Base-by-base conservation (phyloP, 495 filamentous ascomycete species). In the Geopyxis carbonaria region DNA sequence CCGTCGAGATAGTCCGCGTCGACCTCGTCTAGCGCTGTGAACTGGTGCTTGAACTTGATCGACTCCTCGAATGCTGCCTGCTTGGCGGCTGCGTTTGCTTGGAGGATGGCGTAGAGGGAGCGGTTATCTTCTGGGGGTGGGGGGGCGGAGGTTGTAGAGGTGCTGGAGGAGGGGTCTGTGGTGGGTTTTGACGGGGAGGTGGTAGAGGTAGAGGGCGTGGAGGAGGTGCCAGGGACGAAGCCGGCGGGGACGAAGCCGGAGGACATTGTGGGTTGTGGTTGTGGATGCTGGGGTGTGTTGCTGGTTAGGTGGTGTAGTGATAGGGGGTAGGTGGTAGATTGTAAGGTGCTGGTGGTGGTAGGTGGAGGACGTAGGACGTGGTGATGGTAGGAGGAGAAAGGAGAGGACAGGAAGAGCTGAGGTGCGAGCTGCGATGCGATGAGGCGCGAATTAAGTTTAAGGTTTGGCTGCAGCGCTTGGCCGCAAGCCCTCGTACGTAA, bases 21-120 rank as follows among this genome's bases (percentile, higher is more conserved):
- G 51, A 91, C 86, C 45, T 93, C 82, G 52, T 95, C 85, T 25
- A 97, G 70, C 6, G 82, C 70, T 38, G 85, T 78, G 63, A 94
- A 97, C 63, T 95, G 89, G 57, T 95, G 93, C 58, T 78, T 79
- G 31, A 97, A 58, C 43, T 76, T 71, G 41, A 72, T 72, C 46
- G 79, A 76, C 59, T 97, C 91, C 59, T 93, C 87, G 58, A 94
- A 93, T 35, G 82, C 84, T 52, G 92, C 86, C 62, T 95, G 84
- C 59, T 95, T 95, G 46, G 83, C 83, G 56, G 80, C 84, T 73
- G 95, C 95, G 57, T 95, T 95, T 40, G 77, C 80, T 62, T 95
- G 76, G 34, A 97, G 60, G 4, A 87, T 72, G 33, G 93, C 89
- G 56, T 65, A 97, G 25, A 97, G 65, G 34, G 73, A 79, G 62